A percentile compares a stretch with the other conserved stretches of the same genome.
Conservation (phyloP, 192 early-diverging fungal species). For the Dissophora ornata region DNA sequence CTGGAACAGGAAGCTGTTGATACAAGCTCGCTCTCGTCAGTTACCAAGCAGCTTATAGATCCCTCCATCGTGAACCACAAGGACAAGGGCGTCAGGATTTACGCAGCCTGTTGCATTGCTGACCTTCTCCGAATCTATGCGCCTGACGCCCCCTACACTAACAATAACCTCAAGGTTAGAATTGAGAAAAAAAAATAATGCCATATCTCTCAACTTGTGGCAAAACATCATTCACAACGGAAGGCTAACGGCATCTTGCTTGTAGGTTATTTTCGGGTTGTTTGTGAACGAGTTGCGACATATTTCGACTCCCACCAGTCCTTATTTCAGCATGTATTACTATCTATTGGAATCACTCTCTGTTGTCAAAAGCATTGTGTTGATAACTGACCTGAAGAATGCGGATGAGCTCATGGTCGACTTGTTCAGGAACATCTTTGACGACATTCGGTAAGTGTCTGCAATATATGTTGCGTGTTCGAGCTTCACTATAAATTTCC, state of each 20-base stretch:
- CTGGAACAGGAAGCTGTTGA: slow-evolving; percentile 85
- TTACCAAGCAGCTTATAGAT: slow-evolving; percentile 75
- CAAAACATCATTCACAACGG: background rate
- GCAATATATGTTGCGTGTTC: background rate
- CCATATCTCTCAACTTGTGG: too few relatives aligned
- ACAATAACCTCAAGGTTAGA: slow-evolving; percentile 77
- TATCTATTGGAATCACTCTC: slow-evolving; percentile 92
- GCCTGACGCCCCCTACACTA: slow-evolving; percentile 91
- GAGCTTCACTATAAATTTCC: background rate
- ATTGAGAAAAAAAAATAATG: too few relatives aligned
- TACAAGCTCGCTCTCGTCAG: slow-evolving; percentile 69
- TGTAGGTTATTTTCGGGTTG: slow-evolving; percentile 81
- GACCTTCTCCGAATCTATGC: slow-evolving; percentile 94
- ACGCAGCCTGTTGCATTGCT: slow-evolving; percentile 87
- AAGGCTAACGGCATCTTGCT: background rate
- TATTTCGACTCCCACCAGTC: slow-evolving; percentile 64
- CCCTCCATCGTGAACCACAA: slow-evolving; percentile 79
- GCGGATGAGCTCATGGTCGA: slow-evolving; percentile 79
- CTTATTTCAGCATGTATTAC: slow-evolving; percentile 79
- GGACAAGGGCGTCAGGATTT: slow-evolving; percentile 81
- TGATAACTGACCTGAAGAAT: slow-evolving; percentile 83
- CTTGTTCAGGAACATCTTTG: slow-evolving; percentile 80
- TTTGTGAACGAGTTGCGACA: slow-evolving; percentile 83
- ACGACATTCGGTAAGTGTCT: slow-evolving; percentile 64
- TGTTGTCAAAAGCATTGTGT: slow-evolving; percentile 82